These are phyloP conservation scores for Physcia stellaris DNA, from an alignment of 495 filamentous ascomycete genomes.

Conservation along the genomic window DNA sequence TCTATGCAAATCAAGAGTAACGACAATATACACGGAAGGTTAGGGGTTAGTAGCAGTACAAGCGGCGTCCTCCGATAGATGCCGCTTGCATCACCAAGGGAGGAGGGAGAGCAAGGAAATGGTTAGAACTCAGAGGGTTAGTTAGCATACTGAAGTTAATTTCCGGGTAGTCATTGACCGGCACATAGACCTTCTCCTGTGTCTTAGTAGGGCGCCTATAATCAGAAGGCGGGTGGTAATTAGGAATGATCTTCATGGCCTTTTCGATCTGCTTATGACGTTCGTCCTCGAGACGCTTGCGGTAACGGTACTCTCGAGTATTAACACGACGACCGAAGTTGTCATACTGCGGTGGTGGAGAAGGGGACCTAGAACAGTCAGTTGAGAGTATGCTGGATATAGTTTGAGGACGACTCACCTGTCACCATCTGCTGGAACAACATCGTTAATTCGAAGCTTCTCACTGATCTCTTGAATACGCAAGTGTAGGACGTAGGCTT, in stretches of 20 bases:
- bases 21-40: constrained; percentile 22
- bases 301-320: constrained; percentile 92
- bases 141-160: constrained; percentile 99
- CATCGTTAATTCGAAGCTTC: constrained; percentile 96
- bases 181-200: constrained; percentile 99
- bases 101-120: constrained; percentile 34
- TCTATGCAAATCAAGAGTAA: constrained; percentile 30
- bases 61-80: constrained; percentile 17
- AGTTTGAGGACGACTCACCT: constrained; percentile 42
- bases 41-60: constrained; percentile 38
- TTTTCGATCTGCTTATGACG: constrained; percentile 95
- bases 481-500: constrained; percentile 88
- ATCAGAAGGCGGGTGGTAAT: constrained; percentile 94
- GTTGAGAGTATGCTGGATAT: constrained; percentile 13
- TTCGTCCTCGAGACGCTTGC: constrained; percentile 94
- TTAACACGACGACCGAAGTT: constrained; percentile 98
- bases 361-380: constrained; percentile 60
- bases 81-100: constrained; percentile 28
- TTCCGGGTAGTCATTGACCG: constrained; percentile 99
- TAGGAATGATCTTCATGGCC: constrained; percentile 95
- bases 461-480: constrained; percentile 98
- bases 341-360: constrained; percentile 93
- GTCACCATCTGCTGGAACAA: constrained; percentile 87
- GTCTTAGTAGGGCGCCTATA: constrained; percentile 98
- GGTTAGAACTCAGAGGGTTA: constrained; percentile 91